phyloP scores from a whole-genome alignment of 345 rosid genomes.

The Melaleuca alternifolia region DNA sequence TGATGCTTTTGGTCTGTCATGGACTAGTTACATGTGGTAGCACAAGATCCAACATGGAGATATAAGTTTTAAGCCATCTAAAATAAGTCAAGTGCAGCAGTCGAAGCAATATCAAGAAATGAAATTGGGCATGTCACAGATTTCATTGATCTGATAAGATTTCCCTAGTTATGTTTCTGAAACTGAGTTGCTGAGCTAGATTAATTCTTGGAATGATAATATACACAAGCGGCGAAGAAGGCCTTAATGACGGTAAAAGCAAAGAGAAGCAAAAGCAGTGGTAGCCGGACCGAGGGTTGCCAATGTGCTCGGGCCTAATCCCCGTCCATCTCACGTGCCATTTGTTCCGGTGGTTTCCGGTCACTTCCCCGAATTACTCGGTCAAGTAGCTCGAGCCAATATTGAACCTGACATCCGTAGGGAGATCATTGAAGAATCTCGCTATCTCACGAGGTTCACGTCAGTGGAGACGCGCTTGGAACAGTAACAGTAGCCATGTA shows the following conservation, averaged over 20 bases:
- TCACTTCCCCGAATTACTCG: background rate
- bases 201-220: background rate
- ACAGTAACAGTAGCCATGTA: rapidly evolving
- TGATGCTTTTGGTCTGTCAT: background rate
- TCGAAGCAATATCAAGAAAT: background rate
- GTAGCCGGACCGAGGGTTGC: background rate
- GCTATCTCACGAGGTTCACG: background rate
- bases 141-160: background rate
- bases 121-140: background rate
- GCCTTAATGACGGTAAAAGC: background rate
- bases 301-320: background rate
- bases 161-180: background rate
- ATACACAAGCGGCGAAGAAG: background rate
- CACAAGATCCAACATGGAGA: background rate
- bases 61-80: background rate
- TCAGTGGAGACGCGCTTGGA: background rate
- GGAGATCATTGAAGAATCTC: background rate
- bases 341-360: background rate
- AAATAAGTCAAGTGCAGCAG: rapidly evolving
- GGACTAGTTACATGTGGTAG: background rate
- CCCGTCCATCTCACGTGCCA: background rate
- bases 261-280: background rate
- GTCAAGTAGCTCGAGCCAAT: background rate
- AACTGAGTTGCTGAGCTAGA: background rate
- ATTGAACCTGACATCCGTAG: background rate